Evolutionary conservation across 768 basidiomycete species (phyloP), one percentile per base, ranked within the genome.

Genomic region (Pleurotus pulmonarius): DNA sequence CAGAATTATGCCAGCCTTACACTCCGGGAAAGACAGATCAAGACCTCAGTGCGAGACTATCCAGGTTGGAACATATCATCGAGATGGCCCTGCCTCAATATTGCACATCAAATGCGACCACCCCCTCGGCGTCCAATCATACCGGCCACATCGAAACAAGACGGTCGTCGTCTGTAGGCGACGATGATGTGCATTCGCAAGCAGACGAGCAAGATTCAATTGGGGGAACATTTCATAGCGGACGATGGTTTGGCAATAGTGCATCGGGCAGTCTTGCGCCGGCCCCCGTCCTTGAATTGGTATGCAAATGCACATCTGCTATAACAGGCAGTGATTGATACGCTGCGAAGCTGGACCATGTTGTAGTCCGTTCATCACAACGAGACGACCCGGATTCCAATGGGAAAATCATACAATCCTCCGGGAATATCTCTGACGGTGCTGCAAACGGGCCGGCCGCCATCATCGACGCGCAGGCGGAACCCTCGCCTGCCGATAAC

Each of bases 1-100:
- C 91, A 26, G 90, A 92, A 58, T 74, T 93, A 43, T 94, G 91
- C 75, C 90, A 90, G 67, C 86, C 91, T 0, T 94, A 94, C 65
- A 92, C 89, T 5, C 92, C 91, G 8, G 91, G 91, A 56, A 93
- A 92, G 67, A 77, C 83, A 13, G 92, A 93, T 69, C 88, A 91
- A 65, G 90, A 94, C 69, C 73, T 94, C 46, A 83, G 80, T 62
- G 80, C 83, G 43, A 86, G 91, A 48, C 71, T 94, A 41, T 76
- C 86, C 38, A 80, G 91, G 56, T 75, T 94, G 16, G 91, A 94
- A 66, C 86, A 88, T 60, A 90, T 94, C 49, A 78, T 94, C 45
- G 91, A 92, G 62, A 73, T 79, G 59, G 91, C 90, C 2, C 69
- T 94, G 5, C 91, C 91, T 26, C 89, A 92, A 55, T 90, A 82